These are phyloP conservation scores for Yarrowia porcina DNA, from an alignment of 805 yeast species.

Conservation along the genomic window DNA sequence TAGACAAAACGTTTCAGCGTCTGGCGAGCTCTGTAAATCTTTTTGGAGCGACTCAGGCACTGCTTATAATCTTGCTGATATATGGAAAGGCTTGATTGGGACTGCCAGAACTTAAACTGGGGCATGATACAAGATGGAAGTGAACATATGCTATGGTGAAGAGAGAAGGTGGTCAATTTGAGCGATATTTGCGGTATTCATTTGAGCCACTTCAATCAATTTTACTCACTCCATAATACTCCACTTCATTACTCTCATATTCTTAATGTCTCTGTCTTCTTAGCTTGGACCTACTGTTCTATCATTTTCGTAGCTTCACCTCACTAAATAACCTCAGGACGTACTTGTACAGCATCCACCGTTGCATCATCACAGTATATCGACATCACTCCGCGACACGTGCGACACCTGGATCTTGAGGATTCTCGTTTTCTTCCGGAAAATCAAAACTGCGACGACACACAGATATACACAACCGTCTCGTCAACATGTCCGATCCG, in stretches of 20 bases:
- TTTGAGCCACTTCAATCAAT: no score
- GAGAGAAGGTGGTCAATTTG: no score
- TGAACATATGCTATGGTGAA: not conserved
- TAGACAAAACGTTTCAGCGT: not conserved
- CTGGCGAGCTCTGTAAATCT: not conserved
- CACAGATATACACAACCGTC: not conserved
- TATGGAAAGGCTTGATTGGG: constrained; percentile 24
- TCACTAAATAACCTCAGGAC: not conserved
- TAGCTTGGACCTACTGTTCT: not conserved
- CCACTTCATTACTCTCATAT: no score
- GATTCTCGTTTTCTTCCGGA: not conserved
- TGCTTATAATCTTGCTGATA: constrained; percentile 6
- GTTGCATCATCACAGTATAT: not conserved
- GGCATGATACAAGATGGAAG: no score
- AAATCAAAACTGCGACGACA: not conserved
- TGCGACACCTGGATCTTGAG: not conserved
- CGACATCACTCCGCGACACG: not conserved
- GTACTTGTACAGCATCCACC: not conserved
- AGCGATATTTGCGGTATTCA: no score
- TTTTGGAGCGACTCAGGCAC: not conserved
- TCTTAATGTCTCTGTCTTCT: not conserved
- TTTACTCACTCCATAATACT: no score
- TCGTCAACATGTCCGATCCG: constrained; percentile 50
- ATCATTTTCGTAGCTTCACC: no score
- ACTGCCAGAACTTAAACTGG: not conserved